Base-by-base conservation (phyloP, 805 yeast genomes). In the Suhomyces sp. region DNA sequence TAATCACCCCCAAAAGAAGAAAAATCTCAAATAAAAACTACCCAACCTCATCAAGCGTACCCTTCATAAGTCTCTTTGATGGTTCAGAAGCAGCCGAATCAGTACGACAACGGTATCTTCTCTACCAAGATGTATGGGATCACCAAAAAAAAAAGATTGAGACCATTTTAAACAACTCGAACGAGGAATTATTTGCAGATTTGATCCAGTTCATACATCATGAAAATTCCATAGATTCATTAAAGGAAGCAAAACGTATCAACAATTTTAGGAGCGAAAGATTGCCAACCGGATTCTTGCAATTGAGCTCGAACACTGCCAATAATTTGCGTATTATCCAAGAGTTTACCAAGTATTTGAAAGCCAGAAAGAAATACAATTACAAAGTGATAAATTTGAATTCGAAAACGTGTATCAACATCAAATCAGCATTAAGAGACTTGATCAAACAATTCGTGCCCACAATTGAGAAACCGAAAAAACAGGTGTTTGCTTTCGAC, bases 221-320 rank as follows among this genome's bases (percentile, higher is more conserved):
- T 10, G 17, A 7, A 9, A n/a, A n/a, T n/a, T n/a, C n/a, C n/a
- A n/a, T n/a, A n/a, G n/a, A n/a, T n/a, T n/a, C n/a, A n/a, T n/a
- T n/a, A n/a, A n/a, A n/a, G n/a, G n/a, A n/a, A n/a, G n/a, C n/a
- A n/a, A n/a, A n/a, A n/a, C n/a, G n/a, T n/a, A n/a, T n/a, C n/a
- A n/a, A n/a, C n/a, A n/a, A n/a, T n/a, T n/a, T n/a, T n/a, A n/a
- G n/a, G n/a, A n/a, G 28, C 31, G n/a, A n/a, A n/a, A n/a, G n/a
- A n/a, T n/a, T 65, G 6, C 56, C 56, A 8, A 49, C 55, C 7
- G 71, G 65, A 2, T 63, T 58, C 35, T 47, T 68, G 13, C 64
- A 54, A 39, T 46, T 68, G 33, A 60, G 67, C 19, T 57, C 71
- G 11, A 66, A 68, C 43, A 60, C 60, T 8, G 70, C 71, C 22